phyloP scores from a whole-genome alignment of 2,329 filamentous ascomycete species.

The Apiospora malaysiana region DNA sequence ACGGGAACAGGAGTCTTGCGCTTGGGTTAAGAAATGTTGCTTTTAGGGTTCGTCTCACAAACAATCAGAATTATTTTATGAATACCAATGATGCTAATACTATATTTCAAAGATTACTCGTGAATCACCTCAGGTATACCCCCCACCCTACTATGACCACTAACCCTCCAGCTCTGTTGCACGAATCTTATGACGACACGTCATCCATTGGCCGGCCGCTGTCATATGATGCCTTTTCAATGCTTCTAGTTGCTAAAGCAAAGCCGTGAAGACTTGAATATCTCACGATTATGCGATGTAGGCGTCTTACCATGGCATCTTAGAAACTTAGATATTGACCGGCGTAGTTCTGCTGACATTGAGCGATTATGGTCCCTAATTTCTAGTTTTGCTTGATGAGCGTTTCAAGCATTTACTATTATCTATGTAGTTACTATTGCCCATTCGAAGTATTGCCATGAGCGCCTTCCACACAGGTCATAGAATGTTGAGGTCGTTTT shows the following conservation, averaged over 20 bases:
- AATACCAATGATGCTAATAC: conserved; percentile 39
- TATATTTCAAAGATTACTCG: conserved; percentile 28
- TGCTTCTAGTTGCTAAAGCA: not conserved
- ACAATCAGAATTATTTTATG: conserved; percentile 30
- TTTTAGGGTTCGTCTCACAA: conserved; percentile 46
- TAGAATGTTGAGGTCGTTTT: not conserved
- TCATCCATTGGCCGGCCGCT: not conserved
- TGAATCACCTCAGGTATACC: conserved; percentile 10
- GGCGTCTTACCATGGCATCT: not conserved
- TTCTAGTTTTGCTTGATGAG: not conserved
- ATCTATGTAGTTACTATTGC: not conserved
- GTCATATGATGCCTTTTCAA: not conserved
- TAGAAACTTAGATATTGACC: not conserved
- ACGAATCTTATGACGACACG: not conserved
- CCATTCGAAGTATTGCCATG: not conserved
- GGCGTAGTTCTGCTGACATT: not conserved
- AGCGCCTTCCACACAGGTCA: not conserved
- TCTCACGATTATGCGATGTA: not conserved
- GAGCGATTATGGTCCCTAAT: not conserved
- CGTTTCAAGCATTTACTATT: not conserved
- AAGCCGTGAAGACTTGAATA: not conserved
- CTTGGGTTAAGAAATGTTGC: conserved; percentile 1
- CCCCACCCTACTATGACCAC: not conserved
- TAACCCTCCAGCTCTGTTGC: not conserved
- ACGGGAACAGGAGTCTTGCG: conserved; percentile 1